Evolutionary conservation across 306 rosid species (phyloP), one percentile per base, ranked within the genome.

Genomic region (Gleditsia sinensis): DNA sequence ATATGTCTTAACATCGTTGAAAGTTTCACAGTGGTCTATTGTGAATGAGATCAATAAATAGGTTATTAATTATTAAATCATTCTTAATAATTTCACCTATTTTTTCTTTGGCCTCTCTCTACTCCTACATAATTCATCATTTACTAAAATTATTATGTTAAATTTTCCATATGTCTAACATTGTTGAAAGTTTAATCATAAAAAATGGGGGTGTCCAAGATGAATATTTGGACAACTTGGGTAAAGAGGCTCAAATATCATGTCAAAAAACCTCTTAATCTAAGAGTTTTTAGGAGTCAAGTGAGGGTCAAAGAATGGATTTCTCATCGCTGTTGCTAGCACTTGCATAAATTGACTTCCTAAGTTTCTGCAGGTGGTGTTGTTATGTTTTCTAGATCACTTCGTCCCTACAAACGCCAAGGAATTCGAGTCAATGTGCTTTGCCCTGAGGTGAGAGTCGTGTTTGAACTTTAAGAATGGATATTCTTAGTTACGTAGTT

Each of bases 391-490:
- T 84, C 95, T 66, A 88, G 97, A 83, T 61, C 98, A 75, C 98
- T 94, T 53, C 62, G 37, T 45, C 88, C 75, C 19, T 86, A 75
- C 80, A 85, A 87, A 80, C 91, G 78, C 65, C 66, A 62, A 79
- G 97, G 98, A 70, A 94, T 94, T 86, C 92, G 98, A 32, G 40
- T 94, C 79, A 94, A 94, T 74, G 98, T 90, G 74, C 90, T 94
- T 78, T 91, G 96, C 80, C 98, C 98, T 59, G 98, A 94, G 91
- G 98, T 94, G 80, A 82, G 83, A 75, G 36, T 76, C 34, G 51
- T 30, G 39, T 76, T 66, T 32, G 40, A 74, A 53, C n/a, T n/a
- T n/a, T n/a, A n/a, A n/a, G 33, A 14, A 71, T 70, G 50, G 8
- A 53, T 62, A 30, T 37, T 75, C 61, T 43, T 55, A 40, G 59